These are phyloP conservation scores for Sextonia rubra DNA, from an alignment of 164 flowering plant species.

Conservation along the genomic window DNA sequence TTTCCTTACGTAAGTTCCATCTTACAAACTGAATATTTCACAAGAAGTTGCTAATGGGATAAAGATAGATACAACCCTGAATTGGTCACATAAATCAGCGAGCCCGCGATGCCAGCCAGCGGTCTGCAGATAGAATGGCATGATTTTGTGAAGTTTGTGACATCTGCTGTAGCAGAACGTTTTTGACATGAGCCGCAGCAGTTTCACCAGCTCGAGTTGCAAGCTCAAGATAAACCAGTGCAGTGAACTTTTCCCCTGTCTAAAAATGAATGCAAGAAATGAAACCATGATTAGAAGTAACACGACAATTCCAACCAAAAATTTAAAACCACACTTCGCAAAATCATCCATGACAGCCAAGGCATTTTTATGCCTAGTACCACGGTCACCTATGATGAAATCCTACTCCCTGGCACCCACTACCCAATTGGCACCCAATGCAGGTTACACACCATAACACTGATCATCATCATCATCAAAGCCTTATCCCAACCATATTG, in stretches of 20 bases:
- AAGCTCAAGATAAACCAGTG: slow-evolving; percentile 81
- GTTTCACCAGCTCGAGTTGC: slow-evolving; percentile 83
- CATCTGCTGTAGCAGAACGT: slow-evolving; percentile 57
- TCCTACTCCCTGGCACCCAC: background rate
- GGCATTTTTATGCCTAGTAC: no score
- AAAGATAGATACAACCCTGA: background rate
- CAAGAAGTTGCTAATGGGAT: no score
- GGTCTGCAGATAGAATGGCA: slow-evolving; percentile 57
- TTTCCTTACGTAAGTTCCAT: no score
- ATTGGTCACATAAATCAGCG: slow-evolving; percentile 16
- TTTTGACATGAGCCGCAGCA: slow-evolving; percentile 62
- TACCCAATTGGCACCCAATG: background rate
- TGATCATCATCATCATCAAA: background rate
- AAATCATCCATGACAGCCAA: no score
- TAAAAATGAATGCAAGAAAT: slow-evolving; percentile 13
- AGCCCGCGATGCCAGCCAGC: slow-evolving; percentile 63
- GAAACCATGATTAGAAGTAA: background rate
- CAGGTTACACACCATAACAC: background rate
- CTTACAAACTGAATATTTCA: no score
- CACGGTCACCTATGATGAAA: background rate
- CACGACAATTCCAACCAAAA: background rate
- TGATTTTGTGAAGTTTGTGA: slow-evolving; percentile 48
- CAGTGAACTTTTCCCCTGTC: slow-evolving; percentile 77
- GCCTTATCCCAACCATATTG: no score
- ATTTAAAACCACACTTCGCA: no score